phyloP scores from a whole-genome alignment of 768 basidiomycete species.

The Termitomyces sp. region DNA sequence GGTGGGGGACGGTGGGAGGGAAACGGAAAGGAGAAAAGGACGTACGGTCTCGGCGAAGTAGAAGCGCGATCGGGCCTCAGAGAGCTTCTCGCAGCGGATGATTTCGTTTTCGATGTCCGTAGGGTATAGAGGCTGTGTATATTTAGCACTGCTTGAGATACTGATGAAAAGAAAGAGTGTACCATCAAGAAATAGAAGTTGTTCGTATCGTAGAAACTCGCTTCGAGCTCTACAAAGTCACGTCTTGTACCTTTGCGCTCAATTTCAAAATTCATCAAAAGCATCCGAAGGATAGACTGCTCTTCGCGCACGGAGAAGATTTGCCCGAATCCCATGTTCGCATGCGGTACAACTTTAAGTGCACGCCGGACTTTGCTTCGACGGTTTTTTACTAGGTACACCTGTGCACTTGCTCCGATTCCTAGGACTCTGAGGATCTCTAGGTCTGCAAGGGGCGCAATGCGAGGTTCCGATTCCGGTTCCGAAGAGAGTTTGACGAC shows the following conservation, averaged over 20 bases:
- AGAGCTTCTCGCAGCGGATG: not conserved
- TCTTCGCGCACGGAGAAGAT: not conserved
- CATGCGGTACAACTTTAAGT: not conserved
- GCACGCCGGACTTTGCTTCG: not conserved
- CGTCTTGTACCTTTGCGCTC: not conserved
- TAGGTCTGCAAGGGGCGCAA: not conserved
- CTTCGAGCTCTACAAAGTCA: not conserved
- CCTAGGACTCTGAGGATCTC: not conserved
- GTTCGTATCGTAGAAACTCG: not conserved
- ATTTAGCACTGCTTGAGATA: not conserved
- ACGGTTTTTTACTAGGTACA: not conserved
- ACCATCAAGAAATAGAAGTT: constrained; percentile 1
- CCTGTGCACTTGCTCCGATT: not conserved
- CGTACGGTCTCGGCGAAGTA: not conserved
- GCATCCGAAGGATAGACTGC: not conserved
- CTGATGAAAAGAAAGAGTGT: not conserved
- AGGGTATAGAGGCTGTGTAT: not conserved
- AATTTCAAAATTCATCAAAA: not conserved
- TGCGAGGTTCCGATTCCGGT: not conserved
- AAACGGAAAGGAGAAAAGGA: not conserved
- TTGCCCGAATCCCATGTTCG: not conserved
- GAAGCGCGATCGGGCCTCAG: not conserved
- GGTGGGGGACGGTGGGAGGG: not conserved
- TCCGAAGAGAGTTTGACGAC: no score
- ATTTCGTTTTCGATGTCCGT: not conserved